Evolutionary conservation across 176 grass and related monocot species (phyloP).

Genomic region (Oryza meyeriana): DNA sequence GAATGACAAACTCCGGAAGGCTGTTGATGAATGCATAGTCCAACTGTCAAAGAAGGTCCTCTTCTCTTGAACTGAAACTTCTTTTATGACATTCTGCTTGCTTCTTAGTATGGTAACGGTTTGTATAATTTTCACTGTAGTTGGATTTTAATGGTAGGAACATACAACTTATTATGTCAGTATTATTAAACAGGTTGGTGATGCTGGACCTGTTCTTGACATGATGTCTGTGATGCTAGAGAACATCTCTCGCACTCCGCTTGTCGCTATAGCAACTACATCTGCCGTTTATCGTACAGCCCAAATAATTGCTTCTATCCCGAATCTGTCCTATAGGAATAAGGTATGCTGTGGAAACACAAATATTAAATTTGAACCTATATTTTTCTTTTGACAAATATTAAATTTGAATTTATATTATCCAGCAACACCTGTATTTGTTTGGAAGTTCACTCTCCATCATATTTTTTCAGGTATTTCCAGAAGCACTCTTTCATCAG

Average conservation of each 20-base stretch:
- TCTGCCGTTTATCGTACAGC: slow-evolving; percentile 83
- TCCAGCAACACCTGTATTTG: slow-evolving; percentile 1
- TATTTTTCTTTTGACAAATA: too few relatives aligned
- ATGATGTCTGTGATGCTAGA: slow-evolving; percentile 96
- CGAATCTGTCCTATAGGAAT: slow-evolving; percentile 84
- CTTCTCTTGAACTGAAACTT: background rate
- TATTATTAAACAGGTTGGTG: slow-evolving; percentile 63
- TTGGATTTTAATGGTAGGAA: slow-evolving; percentile 11
- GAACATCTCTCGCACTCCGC: slow-evolving; percentile 60
- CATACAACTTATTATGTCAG: slow-evolving; percentile 7
- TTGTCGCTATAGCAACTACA: slow-evolving; percentile 71
- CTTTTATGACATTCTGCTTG: background rate
- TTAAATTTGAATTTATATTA: slow-evolving; percentile 4
- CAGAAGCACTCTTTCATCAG: slow-evolving; percentile 94
- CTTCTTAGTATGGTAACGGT: background rate
- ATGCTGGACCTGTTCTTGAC: slow-evolving; percentile 96
- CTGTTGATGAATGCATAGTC: slow-evolving; percentile 76
- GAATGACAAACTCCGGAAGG: slow-evolving; percentile 66
- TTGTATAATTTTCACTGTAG: background rate
- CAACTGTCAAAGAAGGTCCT: slow-evolving; percentile 91
- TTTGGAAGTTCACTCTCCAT: slow-evolving; percentile 1
- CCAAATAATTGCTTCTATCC: slow-evolving; percentile 89
- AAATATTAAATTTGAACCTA: background rate
- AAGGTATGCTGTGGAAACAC: slow-evolving; percentile 46
- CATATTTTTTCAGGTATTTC: slow-evolving; percentile 66